Conservation (phyloP, 1,284 basidiomycete species). For the Cryptococcus sp. region DNA sequence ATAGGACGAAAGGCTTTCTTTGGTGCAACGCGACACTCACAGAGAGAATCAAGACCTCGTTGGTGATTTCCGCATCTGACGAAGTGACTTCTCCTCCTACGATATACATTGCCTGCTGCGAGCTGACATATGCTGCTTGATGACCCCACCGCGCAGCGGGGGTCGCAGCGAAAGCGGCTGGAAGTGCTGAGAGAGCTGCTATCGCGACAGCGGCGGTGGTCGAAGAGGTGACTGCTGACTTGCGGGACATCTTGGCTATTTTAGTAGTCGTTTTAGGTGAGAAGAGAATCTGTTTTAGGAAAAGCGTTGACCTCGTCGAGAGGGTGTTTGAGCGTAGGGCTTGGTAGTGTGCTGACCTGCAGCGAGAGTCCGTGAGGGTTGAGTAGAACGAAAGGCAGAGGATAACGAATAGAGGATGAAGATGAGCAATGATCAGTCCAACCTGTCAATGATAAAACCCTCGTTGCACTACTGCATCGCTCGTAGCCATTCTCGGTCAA, state of each 20-base stretch:
- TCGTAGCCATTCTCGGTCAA: too few relatives aligned
- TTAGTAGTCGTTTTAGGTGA: background rate
- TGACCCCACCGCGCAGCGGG: slow-evolving; percentile 51
- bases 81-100: slow-evolving; percentile 47
- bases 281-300: background rate
- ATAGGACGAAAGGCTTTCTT: background rate
- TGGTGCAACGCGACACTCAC: slow-evolving; percentile 24
- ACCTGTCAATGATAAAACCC: too few relatives aligned
- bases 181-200: slow-evolving; percentile 17
- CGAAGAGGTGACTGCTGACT: background rate
- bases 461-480: too few relatives aligned
- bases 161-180: slow-evolving; percentile 24
- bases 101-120: slow-evolving; percentile 47
- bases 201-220: slow-evolving; percentile 16
- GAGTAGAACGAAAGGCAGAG: background rate
- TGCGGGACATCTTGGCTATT: slow-evolving; percentile 1
- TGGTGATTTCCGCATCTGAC: slow-evolving; percentile 42
- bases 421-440: too few relatives aligned
- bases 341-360: slow-evolving; percentile 35
- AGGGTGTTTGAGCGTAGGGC: slow-evolving; percentile 14
- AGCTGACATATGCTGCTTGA: slow-evolving; percentile 47
- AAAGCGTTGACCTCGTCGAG: slow-evolving; percentile 30
- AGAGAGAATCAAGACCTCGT: slow-evolving; percentile 49
- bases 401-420: background rate
- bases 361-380: slow-evolving; percentile 25